A percentile compares a stretch with the other conserved stretches of the same genome.
These are phyloP conservation scores for Penicillium longicatenatum DNA, from an alignment of 495 filamentous ascomycete genomes.

Conservation along the genomic window DNA sequence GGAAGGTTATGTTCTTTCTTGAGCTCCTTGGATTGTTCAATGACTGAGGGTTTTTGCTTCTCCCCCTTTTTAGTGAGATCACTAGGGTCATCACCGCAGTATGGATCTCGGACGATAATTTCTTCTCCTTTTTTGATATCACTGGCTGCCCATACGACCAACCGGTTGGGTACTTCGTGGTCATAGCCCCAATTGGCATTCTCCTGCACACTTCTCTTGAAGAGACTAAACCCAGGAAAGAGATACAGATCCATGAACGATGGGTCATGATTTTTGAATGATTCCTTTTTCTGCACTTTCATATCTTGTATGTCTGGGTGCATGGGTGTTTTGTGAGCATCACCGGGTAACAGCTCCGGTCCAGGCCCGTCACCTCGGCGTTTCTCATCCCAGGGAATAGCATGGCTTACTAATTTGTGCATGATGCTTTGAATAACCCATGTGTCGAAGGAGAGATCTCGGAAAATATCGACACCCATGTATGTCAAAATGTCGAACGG, in stretches of 20 bases:
- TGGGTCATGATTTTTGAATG: constrained; percentile 19
- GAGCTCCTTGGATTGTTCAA: too few species aligned
- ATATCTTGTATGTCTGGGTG: constrained; percentile 10
- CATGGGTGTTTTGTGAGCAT: constrained; percentile 16
- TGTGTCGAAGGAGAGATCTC: constrained; percentile 39
- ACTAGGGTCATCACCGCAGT: not conserved
- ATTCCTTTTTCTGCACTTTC: constrained; percentile 1
- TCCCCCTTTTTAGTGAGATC: not conserved
- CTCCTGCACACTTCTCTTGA: constrained; percentile 27
- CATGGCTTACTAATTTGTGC: constrained; percentile 32
- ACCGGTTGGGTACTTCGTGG: constrained; percentile 26
- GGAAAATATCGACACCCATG: constrained; percentile 44
- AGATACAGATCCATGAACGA: constrained; percentile 31
- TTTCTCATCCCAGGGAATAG: constrained; percentile 28
- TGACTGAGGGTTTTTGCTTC: not conserved
- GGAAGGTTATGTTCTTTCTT: not conserved
- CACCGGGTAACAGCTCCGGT: not conserved
- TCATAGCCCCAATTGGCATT: constrained; percentile 36
- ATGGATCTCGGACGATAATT: constrained; percentile 30
- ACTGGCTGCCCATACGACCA: constrained; percentile 31
- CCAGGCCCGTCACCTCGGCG: constrained; percentile 14
- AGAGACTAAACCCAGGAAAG: constrained; percentile 36
- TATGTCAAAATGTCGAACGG: constrained; percentile 37
- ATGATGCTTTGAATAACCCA: constrained; percentile 40
- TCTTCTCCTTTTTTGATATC: constrained; percentile 31